Base-by-base conservation (phyloP, 2,329 filamentous ascomycete species). In the Fusarium hainanense region DNA sequence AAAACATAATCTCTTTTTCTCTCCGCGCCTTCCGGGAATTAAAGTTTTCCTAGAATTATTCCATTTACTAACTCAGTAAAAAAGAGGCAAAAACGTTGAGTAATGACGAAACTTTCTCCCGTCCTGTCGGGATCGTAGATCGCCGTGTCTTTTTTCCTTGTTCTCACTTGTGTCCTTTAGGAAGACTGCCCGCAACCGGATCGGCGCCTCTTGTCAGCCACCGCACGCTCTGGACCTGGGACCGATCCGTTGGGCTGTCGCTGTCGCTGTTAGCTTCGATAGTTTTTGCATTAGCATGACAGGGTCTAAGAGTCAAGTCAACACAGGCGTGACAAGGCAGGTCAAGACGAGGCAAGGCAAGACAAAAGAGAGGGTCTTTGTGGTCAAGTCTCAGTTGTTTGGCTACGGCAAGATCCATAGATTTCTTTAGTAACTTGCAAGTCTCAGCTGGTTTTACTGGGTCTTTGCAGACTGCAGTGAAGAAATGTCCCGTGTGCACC, bases 231-330 rank as follows among this genome's bases (percentile, higher is more conserved):
- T 72, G 51, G 59, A 70, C 66, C 57, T 55, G 64, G 54, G 59
- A 70, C 66, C 59, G 64, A 66, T 66, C 62, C 40, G 44, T 34
- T 61, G 54, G 51, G 34, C 61, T 49, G 48, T 49, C 27, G 34
- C 61, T 49, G 48, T 49, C 27, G 16, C 47, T 54, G 54, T 42
- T 66, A 66, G 68, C 70, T 63, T 70, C 66, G 73, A 75, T 75
- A 73, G 73, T 68, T 58, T 72, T 68, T 70, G 54, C 54, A 50
- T 57, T 57, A 57, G 54, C 43, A 49, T 21, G 54, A 63, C 42
- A 68, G 63, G 59, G 65, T 48, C 67, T 54, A 66, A 66, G 64
- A 55, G 63, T 48, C 54, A 34, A 59, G 59, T 23, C 41, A 43
- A 16, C 18, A 37, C 34, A 34, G 30, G 27, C 6, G 6, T 2